A percentile compares a stretch with the other conserved stretches of the same genome.
Conservation (phyloP, 2,329 filamentous ascomycete species). For the Alternaria angustiovoidea region DNA sequence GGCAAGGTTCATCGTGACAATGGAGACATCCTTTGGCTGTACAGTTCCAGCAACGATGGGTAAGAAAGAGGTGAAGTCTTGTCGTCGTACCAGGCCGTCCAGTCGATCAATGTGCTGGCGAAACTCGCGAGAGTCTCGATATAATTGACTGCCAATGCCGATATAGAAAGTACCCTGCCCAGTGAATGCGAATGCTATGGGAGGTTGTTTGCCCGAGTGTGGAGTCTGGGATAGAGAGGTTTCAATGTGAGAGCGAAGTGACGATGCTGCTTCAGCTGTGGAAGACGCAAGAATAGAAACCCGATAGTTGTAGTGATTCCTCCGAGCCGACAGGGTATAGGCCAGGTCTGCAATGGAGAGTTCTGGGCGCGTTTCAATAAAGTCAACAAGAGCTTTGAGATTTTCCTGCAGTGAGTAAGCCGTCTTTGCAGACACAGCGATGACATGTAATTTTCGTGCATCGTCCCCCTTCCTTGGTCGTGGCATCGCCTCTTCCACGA, state of each 20-base stretch:
- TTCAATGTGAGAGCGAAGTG: neutral
- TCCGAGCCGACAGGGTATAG: neutral
- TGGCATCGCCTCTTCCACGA: slow-evolving; percentile 31
- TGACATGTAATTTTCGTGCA: neutral
- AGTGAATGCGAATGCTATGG: neutral
- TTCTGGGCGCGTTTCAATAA: neutral
- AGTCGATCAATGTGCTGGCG: neutral
- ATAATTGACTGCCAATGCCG: neutral
- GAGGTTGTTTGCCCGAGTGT: neutral
- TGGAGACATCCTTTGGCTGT: neutral
- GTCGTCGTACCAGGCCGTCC: neutral
- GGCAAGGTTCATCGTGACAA: neutral
- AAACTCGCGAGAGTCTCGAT: neutral
- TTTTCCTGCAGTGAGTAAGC: neutral
- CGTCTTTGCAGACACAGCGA: neutral
- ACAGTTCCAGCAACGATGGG: neutral
- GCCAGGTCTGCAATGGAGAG: neutral
- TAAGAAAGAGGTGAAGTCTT: neutral
- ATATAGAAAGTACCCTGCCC: neutral
- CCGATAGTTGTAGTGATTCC: neutral
- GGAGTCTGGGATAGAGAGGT: neutral
- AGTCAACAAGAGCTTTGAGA: neutral
- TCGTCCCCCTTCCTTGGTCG: neutral
- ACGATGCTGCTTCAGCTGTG: neutral
- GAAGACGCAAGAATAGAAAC: neutral